phyloP scores from a whole-genome alignment of 2,329 filamentous ascomycete species.

The Grosmannia clavigera region DNA sequence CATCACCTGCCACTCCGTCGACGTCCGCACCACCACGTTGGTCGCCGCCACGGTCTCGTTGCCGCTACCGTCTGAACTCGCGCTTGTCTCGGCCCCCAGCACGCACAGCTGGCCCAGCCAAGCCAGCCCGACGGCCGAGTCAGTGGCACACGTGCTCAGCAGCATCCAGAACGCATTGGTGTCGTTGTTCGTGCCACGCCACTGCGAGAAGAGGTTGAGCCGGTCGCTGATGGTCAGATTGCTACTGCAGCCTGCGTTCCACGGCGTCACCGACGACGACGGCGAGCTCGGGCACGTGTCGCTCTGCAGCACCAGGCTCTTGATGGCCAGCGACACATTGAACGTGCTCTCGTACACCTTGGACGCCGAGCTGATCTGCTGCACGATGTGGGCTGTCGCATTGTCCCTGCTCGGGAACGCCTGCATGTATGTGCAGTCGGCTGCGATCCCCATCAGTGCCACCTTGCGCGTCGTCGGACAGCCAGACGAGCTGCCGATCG shows the following conservation, averaged over 20 bases:
- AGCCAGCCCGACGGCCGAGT: slow-evolving; percentile 75
- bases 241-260: slow-evolving; percentile 67
- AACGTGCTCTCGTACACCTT: slow-evolving; percentile 81
- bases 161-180: slow-evolving; percentile 89
- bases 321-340: slow-evolving; percentile 85
- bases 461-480: slow-evolving; percentile 87
- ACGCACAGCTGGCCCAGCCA: slow-evolving; percentile 86
- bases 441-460: slow-evolving; percentile 80
- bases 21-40: slow-evolving; percentile 78
- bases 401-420: slow-evolving; percentile 54
- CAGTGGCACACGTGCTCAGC: slow-evolving; percentile 69
- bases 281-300: slow-evolving; percentile 56
- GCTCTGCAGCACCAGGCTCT: slow-evolving; percentile 70
- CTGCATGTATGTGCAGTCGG: slow-evolving; percentile 78
- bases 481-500: slow-evolving; percentile 71
- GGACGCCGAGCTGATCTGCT: slow-evolving; percentile 75
- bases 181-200: slow-evolving; percentile 64
- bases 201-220: slow-evolving; percentile 76
- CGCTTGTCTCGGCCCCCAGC: slow-evolving; percentile 40
- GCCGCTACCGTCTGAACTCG: slow-evolving; percentile 19
- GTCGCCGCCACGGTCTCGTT: slow-evolving; percentile 70
- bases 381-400: slow-evolving; percentile 66
- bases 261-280: slow-evolving; percentile 54
- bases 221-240: slow-evolving; percentile 58
- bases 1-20: slow-evolving; percentile 87